A percentile compares a stretch with the other conserved stretches of the same genome.
These are phyloP conservation scores for Microstroma glucosiphilum DNA, from an alignment of 1,284 basidiomycete genomes.

Conservation along the genomic window DNA sequence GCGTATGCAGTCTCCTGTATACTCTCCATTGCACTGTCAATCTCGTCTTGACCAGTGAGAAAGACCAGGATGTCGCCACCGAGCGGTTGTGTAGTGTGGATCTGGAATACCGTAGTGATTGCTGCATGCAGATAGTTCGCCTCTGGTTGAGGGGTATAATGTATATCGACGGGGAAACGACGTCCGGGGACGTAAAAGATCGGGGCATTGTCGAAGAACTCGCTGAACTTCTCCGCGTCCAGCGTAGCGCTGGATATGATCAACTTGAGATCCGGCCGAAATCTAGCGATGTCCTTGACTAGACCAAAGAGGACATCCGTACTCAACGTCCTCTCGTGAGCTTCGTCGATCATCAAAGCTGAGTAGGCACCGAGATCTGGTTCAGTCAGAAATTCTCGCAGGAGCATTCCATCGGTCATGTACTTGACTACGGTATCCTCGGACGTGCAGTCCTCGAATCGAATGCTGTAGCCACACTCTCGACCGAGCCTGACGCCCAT, in stretches of 20 bases:
- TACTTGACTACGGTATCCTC: conserved; percentile 59
- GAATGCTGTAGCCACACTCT: conserved; percentile 90
- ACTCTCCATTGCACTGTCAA: conserved; percentile 87
- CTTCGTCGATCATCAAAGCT: conserved; percentile 49
- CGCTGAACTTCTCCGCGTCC: conserved; percentile 48
- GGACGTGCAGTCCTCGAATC: conserved; percentile 98
- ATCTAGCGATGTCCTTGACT: conserved; percentile 48
- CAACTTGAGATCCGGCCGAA: conserved; percentile 46
- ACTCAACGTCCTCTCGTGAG: conserved; percentile 48
- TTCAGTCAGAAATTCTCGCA: conserved; percentile 48
- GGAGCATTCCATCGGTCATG: conserved; percentile 51
- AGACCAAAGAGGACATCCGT: conserved; percentile 49
- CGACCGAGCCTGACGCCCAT: conserved; percentile 93
- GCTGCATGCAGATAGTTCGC: conserved; percentile 88
- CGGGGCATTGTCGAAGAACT: conserved; percentile 48
- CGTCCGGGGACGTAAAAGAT: conserved; percentile 73
- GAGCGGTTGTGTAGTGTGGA: conserved; percentile 94
- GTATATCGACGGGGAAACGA: conserved; percentile 94
- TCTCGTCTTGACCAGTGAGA: conserved; percentile 97
- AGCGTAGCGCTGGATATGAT: conserved; percentile 48
- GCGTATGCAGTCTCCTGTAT: conserved; percentile 89
- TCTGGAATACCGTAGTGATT: conserved; percentile 97
- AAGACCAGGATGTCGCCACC: conserved; percentile 93
- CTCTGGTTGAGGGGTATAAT: conserved; percentile 62
- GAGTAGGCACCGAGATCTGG: conserved; percentile 44